These are phyloP conservation scores for Primulina eburnea DNA, from an alignment of 257 asterid genomes.

Conservation along the genomic window DNA sequence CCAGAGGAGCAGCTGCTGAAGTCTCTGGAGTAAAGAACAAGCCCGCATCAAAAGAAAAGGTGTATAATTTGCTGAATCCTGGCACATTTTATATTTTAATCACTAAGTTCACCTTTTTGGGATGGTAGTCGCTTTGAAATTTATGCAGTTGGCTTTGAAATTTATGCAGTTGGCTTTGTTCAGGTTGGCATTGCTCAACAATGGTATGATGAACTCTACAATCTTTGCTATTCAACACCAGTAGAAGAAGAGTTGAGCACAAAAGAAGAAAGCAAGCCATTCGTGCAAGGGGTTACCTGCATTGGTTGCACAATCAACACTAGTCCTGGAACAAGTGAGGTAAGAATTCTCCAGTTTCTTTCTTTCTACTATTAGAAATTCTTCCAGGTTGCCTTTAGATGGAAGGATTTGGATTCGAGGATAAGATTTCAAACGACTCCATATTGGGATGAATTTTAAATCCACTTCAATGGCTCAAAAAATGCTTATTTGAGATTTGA, in stretches of 20 bases:
- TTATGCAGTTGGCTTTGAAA: constrained; percentile 14
- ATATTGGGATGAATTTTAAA: too few species aligned
- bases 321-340: constrained; percentile 99
- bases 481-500: too few species aligned
- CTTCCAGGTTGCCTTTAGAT: neutral
- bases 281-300: constrained; percentile 43
- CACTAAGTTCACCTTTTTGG: constrained; percentile 8
- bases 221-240: constrained; percentile 40
- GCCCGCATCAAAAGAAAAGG: constrained; percentile 57
- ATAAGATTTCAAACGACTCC: too few species aligned
- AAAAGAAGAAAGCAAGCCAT: constrained; percentile 31
- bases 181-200: constrained; percentile 76
- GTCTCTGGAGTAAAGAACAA: constrained; percentile 49
- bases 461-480: too few species aligned
- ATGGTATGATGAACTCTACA: constrained; percentile 77
- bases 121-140: constrained; percentile 20
- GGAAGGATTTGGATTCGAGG: too few species aligned
- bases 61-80: constrained; percentile 21
- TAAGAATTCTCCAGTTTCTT: constrained; percentile 18
- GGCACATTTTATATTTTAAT: constrained; percentile 3
- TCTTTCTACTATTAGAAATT: neutral
- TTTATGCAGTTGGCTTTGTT: too few species aligned
- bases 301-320: constrained; percentile 62
- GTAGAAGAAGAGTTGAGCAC: constrained; percentile 33
- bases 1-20: constrained; percentile 85